These are phyloP conservation scores for Coemansia sp. DNA, from an alignment of 192 early-diverging fungal genomes.

Conservation along the genomic window DNA sequence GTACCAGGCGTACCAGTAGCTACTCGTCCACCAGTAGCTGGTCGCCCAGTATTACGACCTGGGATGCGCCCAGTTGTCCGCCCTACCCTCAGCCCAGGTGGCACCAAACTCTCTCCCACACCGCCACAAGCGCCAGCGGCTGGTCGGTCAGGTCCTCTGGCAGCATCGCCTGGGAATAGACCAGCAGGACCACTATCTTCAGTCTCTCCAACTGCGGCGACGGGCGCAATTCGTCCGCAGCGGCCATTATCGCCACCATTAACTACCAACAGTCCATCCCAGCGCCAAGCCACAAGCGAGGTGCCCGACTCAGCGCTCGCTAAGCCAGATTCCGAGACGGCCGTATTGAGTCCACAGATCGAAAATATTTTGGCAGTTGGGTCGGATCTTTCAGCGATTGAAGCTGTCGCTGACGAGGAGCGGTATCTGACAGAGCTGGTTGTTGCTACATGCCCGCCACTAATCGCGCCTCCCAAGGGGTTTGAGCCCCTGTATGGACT, in stretches of 20 bases:
- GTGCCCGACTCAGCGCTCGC: not conserved
- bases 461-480: conserved; percentile 26
- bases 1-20: conserved; percentile 12
- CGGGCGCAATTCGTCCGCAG: not conserved
- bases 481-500: conserved; percentile 38
- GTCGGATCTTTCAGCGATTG: not conserved
- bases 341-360: not conserved
- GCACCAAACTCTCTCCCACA: not conserved
- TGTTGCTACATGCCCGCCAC: conserved; percentile 29
- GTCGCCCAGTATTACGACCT: conserved; percentile 26
- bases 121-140: not conserved
- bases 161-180: not conserved
- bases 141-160: not conserved
- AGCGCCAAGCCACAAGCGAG: not conserved
- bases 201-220: conserved; percentile 1
- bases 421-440: conserved; percentile 42
- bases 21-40: conserved; percentile 10
- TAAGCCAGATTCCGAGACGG: not conserved
- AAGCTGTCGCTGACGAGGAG: conserved; percentile 18
- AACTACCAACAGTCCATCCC: not conserved
- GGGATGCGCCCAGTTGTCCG: conserved; percentile 18
- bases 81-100: not conserved
- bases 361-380: not conserved
- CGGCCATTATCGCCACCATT: not conserved
- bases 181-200: conserved; percentile 8